Base-by-base conservation (phyloP, 1,284 basidiomycete species). In the Trichosporon sp. region DNA sequence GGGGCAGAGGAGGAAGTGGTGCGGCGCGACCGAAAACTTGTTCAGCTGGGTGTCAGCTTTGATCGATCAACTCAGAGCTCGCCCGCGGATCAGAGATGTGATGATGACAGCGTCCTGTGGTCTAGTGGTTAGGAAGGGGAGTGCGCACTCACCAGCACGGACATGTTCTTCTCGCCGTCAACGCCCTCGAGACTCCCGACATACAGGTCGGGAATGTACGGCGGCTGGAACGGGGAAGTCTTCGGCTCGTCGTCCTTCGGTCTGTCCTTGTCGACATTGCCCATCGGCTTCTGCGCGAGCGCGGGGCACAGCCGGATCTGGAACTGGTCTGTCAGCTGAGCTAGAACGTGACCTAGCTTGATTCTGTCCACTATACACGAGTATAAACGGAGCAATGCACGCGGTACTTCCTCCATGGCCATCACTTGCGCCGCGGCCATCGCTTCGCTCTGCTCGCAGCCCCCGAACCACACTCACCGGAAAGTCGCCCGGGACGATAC, bases 281-380 rank as follows among this genome's bases (percentile, higher is more conserved):
- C 61, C 66, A 14, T 82, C 80, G n/a, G 77, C 80, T 95, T 96
- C 75, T 91, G 87, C 78, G 90, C 89, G 48, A 96, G 84, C 0
- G 92, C 91, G 21, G 92, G 91, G 78, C 93, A 95, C 21, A 92
- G 81, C 71, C 90, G 87, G 70, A 96, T 88, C 82, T 94, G 88
- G 82, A 92, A 94, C 93, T 96, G 61, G 14, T 4, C 43, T 46
- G 16, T 74, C 2, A 19, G 56, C 65, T 19, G n/a, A 38, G 10
- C 37, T 38, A 38, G 10, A 38, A 26, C 26, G 26, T 26, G 26
- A 26, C 37, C 7, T 38, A 38, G 37, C 37, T 38, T 38, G 37
- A 6, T 38, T 38, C 37, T 7, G 37, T 10, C 37, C 26, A 2
- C 26, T 26, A 26, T 26, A 26, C 26, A 26, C 26, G 26, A 26